Percentiles rank a stretch among this genome's conserved stretches.
Conservation (phyloP, 371 early-diverging fungal genomes). For the Saksenaea oblongispora region DNA sequence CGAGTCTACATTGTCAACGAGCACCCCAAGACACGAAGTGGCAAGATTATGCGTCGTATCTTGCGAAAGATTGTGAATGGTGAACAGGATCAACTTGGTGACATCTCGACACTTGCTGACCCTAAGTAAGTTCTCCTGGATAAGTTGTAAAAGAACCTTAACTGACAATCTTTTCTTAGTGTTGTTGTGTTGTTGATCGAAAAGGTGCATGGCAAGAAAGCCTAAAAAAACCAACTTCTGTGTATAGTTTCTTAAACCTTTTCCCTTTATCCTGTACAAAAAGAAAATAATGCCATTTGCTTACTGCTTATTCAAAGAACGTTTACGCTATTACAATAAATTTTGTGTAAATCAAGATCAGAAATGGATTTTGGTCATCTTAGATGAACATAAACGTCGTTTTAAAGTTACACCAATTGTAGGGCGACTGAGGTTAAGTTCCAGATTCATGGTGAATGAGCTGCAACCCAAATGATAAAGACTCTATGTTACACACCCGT, state of each 20-base stretch:
- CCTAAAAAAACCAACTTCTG: not conserved
- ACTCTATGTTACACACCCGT: too few species aligned
- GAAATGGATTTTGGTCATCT: too few species aligned
- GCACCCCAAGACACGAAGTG: constrained; percentile 97
- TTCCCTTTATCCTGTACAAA: constrained; percentile 1
- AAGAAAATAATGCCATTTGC: not conserved
- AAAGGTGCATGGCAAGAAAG: constrained; percentile 18
- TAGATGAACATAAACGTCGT: too few species aligned
- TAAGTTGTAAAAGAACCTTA: not conserved
- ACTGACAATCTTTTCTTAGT: not conserved
- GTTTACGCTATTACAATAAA: too few species aligned
- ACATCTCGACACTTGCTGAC: constrained; percentile 86
- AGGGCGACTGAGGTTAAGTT: too few species aligned
- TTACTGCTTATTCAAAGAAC: not conserved
- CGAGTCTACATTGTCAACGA: constrained; percentile 81
- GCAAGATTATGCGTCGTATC: constrained; percentile 96
- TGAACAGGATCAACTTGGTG: constrained; percentile 87
- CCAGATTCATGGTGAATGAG: too few species aligned
- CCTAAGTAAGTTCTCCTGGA: constrained; percentile 36
- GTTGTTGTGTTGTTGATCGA: constrained; percentile 16
- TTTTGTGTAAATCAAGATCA: too few species aligned
- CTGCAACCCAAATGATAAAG: too few species aligned
- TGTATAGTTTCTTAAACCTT: constrained; percentile 4
- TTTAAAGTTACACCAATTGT: too few species aligned
- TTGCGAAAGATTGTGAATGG: constrained; percentile 90